Conservation (phyloP, 371 early-diverging fungal species). For the Conidiobolus incongruus region DNA sequence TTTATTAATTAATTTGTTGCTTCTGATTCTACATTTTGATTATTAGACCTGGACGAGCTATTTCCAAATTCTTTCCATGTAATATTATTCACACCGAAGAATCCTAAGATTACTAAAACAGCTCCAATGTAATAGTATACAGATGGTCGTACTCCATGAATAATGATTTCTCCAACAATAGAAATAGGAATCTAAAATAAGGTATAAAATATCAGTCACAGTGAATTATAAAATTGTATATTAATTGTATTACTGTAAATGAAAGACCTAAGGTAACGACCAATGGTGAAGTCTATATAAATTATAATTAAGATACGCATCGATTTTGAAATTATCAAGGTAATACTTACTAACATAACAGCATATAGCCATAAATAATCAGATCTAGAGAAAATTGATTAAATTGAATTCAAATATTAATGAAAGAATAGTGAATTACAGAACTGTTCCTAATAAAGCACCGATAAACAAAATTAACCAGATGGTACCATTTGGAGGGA, state of each 20-base stretch:
- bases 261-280: slow-evolving; percentile 4
- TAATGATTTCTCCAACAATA: background rate
- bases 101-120: background rate
- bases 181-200: slow-evolving; percentile 4
- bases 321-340: background rate
- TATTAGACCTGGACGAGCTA: too few relatives aligned
- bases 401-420: slow-evolving; percentile 5
- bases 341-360: slow-evolving; percentile 1
- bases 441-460: slow-evolving; percentile 53
- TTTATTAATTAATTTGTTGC: too few relatives aligned
- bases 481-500: slow-evolving; percentile 24
- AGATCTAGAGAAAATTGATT: background rate
- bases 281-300: slow-evolving; percentile 1
- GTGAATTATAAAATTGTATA: background rate
- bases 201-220: too few relatives aligned
- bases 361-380: slow-evolving; percentile 4
- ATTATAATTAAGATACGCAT: background rate
- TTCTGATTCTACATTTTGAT: too few relatives aligned
- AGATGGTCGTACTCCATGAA: background rate
- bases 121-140: background rate
- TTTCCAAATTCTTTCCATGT: too few relatives aligned
- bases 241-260: background rate
- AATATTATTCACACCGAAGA: too few relatives aligned
- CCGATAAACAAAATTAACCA: slow-evolving; percentile 39
- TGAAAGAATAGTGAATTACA: slow-evolving; percentile 64